Conservation (phyloP, 345 rosid species). For the Eucalyptus leucophloia region DNA sequence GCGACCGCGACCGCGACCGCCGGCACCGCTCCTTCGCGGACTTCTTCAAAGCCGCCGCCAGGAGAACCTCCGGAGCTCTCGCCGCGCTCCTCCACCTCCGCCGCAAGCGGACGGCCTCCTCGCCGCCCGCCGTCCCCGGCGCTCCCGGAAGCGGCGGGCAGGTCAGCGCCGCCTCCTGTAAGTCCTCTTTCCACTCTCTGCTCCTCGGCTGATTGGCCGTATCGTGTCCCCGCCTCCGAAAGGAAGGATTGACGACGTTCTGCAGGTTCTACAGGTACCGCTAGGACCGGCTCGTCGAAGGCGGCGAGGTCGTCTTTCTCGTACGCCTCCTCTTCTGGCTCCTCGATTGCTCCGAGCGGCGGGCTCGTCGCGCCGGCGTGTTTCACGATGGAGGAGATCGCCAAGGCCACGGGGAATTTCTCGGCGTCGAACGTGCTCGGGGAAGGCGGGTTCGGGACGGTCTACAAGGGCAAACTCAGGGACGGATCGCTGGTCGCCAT, state of each 20-base stretch:
- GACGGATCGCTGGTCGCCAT: constrained; percentile 80
- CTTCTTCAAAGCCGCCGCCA: constrained; percentile 11
- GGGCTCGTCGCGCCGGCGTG: constrained; percentile 16
- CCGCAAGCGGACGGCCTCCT: constrained; percentile 3
- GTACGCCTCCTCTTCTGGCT: constrained; percentile 18
- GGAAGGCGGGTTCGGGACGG: constrained; percentile 73
- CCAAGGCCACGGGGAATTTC: constrained; percentile 69
- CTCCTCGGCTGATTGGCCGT: neutral
- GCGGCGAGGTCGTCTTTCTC: constrained; percentile 35
- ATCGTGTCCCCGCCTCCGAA: neutral
- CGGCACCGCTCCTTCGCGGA: neutral
- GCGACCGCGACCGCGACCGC: neutral
- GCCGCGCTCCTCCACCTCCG: constrained; percentile 1
- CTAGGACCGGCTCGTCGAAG: constrained; percentile 12
- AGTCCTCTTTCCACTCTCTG: constrained; percentile 2
- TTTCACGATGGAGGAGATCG: constrained; percentile 57
- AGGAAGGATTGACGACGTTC: constrained; percentile 2
- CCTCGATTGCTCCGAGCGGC: constrained; percentile 20
- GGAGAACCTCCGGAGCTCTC: constrained; percentile 33
- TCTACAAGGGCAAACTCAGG: constrained; percentile 66
- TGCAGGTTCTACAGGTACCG: constrained; percentile 22
- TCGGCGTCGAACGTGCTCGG: constrained; percentile 52
- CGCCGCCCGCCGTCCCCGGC: neutral
- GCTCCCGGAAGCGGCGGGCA: neutral
- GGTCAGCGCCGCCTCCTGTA: constrained; percentile 36